Conservation (phyloP, 257 asterid genomes). For the Thymus mandschuricus region DNA sequence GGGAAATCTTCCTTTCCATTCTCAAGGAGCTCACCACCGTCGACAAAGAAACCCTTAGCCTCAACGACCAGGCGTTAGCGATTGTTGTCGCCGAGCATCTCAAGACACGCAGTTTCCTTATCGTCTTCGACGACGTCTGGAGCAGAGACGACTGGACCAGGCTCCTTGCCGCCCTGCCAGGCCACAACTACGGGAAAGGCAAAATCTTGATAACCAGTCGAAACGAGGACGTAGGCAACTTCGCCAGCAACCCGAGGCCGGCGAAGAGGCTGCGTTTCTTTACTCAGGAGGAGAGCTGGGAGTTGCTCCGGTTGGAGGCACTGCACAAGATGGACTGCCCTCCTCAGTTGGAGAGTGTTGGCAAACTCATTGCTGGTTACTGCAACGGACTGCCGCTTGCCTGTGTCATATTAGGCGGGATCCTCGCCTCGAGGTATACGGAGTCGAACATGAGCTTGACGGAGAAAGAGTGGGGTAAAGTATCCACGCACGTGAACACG, state of each 20-base stretch:
- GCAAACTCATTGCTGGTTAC: neutral
- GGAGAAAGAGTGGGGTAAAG: neutral
- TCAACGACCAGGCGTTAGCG: too few relatives aligned
- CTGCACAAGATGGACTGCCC: neutral
- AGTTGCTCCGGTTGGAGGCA: conserved; percentile 17
- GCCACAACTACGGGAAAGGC: neutral
- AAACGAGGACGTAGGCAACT: neutral
- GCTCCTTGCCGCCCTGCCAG: neutral
- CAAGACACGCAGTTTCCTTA: neutral
- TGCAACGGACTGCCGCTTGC: conserved; percentile 12
- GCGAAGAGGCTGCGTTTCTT: neutral
- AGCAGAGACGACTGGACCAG: neutral
- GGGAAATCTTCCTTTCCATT: too few relatives aligned
- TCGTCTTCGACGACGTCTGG: conserved; percentile 17
- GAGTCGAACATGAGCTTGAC: neutral
- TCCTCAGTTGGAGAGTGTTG: neutral
- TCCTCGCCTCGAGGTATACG: neutral
- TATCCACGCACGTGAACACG: neutral
- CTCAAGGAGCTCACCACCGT: too few relatives aligned
- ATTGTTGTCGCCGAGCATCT: too few relatives aligned
- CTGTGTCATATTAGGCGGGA: conserved; percentile 1
- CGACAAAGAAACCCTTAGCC: too few relatives aligned
- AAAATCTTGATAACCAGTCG: conserved; percentile 15
- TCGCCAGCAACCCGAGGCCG: neutral
- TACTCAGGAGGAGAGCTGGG: neutral